Percentiles rank a stretch among this genome's conserved stretches.
phyloP scores from a whole-genome alignment of 148 eudicot genomes.

The Rhododendron simsii region DNA sequence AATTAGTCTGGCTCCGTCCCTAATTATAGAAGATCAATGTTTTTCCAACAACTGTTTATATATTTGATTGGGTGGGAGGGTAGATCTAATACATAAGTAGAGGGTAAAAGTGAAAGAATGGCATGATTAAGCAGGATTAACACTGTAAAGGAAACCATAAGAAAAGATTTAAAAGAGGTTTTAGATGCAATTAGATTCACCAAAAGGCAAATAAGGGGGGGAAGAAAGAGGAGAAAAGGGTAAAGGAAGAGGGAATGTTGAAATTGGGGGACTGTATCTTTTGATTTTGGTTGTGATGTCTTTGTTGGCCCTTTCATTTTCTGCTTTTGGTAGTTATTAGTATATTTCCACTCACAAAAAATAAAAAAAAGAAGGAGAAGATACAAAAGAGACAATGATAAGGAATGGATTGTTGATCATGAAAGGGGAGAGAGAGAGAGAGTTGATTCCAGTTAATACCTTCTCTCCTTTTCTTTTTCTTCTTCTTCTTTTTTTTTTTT shows the following conservation, averaged over 20 bases:
- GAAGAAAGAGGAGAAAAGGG: slow-evolving; percentile 1
- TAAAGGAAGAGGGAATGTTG: slow-evolving; percentile 13
- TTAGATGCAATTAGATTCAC: slow-evolving; percentile 20
- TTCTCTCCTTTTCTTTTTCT: not conserved
- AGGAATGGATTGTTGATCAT: not conserved
- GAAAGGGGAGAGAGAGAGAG: not conserved
- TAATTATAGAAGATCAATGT: not conserved
- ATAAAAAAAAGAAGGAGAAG: slow-evolving; percentile 7
- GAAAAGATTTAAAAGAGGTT: not conserved
- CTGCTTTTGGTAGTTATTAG: slow-evolving; percentile 18
- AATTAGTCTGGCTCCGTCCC: not conserved
- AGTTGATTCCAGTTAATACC: slow-evolving; percentile 25
- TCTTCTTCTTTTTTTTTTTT: not conserved
- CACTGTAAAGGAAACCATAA: not conserved
- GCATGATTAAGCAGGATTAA: not conserved
- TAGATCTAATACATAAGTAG: not conserved
- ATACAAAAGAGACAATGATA: slow-evolving; percentile 5
- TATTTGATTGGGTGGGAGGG: not conserved
- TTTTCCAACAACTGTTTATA: not conserved
- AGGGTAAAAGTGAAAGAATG: not conserved
- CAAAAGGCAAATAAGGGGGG: not conserved
- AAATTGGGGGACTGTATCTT: slow-evolving; percentile 26
- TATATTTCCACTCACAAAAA: slow-evolving; percentile 16
- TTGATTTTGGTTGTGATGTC: slow-evolving; percentile 28
- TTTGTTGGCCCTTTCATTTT: slow-evolving; percentile 21